Evolutionary conservation across 345 rosid genomes (phyloP).

Genomic region (Pistacia vera): DNA sequence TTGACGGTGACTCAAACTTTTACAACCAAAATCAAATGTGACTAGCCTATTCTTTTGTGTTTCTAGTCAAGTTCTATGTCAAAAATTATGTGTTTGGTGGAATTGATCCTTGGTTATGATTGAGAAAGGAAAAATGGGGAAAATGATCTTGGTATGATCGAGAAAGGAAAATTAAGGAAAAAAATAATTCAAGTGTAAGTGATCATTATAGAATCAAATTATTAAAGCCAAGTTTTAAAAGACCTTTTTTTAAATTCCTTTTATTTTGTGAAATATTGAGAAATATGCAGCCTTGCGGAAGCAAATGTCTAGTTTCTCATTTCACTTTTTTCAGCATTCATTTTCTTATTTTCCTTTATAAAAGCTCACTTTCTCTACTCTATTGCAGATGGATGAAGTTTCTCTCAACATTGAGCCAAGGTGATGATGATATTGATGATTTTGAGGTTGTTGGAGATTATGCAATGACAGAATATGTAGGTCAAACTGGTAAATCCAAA

Average conservation of each 20-base stretch:
- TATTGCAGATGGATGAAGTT: conserved; percentile 51
- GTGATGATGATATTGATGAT: conserved; percentile 46
- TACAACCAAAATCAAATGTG: too few species aligned
- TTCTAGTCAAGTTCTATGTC: background rate
- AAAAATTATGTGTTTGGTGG: background rate
- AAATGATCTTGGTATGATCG: background rate
- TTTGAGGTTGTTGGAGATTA: conserved; percentile 49
- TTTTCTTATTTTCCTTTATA: background rate
- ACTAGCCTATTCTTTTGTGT: too few species aligned
- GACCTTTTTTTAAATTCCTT: background rate
- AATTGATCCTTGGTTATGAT: background rate
- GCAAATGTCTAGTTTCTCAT: background rate
- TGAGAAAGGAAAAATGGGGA: background rate
- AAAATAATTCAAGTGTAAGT: background rate
- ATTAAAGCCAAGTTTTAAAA: background rate
- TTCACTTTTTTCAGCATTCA: background rate
- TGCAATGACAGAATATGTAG: conserved; percentile 36
- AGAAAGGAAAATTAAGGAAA: background rate
- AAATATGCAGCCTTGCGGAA: background rate
- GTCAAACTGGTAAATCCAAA: conserved; percentile 41
- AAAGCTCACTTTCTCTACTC: background rate
- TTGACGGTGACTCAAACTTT: too few species aligned
- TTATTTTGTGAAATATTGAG: background rate
- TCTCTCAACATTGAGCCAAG: conserved; percentile 51
- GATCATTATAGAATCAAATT: background rate